Percentiles rank a stretch among this genome's conserved stretches.
Conservation (phyloP, 768 basidiomycete genomes). For the Hebeloma cylindrosporum region DNA sequence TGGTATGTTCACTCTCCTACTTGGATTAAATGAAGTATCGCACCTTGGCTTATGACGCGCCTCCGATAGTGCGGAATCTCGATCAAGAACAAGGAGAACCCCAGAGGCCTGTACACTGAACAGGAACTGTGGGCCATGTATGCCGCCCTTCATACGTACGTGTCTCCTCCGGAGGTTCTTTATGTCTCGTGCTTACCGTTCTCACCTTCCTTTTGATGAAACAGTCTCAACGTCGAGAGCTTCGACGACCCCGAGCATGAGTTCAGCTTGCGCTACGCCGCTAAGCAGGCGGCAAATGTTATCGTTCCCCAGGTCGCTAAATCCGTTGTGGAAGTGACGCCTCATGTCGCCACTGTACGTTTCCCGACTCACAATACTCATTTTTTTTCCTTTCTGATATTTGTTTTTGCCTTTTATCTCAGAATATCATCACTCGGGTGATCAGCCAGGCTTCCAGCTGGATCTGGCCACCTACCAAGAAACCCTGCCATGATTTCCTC, state of each 20-base stretch:
- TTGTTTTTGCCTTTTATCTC: background rate
- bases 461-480: slow-evolving; percentile 28
- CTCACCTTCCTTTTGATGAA: background rate
- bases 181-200: background rate
- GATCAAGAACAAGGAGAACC: slow-evolving; percentile 46
- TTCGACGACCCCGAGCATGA: no score
- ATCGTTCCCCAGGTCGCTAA: no score
- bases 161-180: slow-evolving; percentile 5
- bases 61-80: slow-evolving; percentile 40
- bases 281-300: no score
- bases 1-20: slow-evolving; percentile 5
- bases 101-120: slow-evolving; percentile 43
- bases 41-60: background rate
- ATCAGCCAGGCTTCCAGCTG: slow-evolving; percentile 25
- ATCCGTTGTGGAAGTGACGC: no score
- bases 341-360: no score
- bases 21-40: no score
- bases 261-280: no score
- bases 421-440: slow-evolving; percentile 33
- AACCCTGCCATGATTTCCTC: slow-evolving; percentile 41
- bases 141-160: slow-evolving; percentile 32
- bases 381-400: slow-evolving; percentile 3
- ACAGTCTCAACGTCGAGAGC: no score
- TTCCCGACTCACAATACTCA: no score
- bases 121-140: slow-evolving; percentile 49